Evolutionary conservation across 768 basidiomycete species (phyloP), one percentile per base, ranked within the genome.

Genomic region (Russula vinacea): DNA sequence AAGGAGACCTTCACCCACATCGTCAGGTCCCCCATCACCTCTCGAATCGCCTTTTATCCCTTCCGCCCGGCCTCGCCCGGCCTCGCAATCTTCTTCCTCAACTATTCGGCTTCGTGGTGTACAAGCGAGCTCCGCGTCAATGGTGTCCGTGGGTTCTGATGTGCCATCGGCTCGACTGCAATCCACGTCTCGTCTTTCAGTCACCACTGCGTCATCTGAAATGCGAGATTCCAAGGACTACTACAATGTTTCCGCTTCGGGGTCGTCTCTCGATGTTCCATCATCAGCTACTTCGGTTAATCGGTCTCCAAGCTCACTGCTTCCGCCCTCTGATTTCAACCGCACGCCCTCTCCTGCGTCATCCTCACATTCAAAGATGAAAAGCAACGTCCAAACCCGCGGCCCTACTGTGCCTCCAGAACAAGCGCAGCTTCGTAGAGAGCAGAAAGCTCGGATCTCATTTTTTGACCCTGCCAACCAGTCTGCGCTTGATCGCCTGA

Each of bases 391-490:
- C 37, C 57, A 58, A 17, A 9, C 56, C 24, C 64, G 39, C 6
- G 68, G 67, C 42, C 65, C 63, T 4, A 54, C 50, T 26, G 47
- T 67, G 3, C 58, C 62, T 22, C 42, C 16, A 40, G 76, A 79
- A 33, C 77, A 73, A 29, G 68, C 74, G 24, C 74, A 75, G 57
- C 63, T 73, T 22, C 83, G 87, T 19, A 79, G 81, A 67, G 88
- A 85, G 61, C 85, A 79, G 50, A 88, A 86, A 67, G 83, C 86
- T 29, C 83, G 89, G 29, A 82, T 94, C 24, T 92, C 92, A 0
- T 91, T 89, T 72, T 93, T 89, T 69, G 90, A 93, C 72, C 88
- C 87, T 35, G 76, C 83, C 14, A 90, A 94, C 71, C 90, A 93
- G 76, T 83, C 81, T 32, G 74, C 80, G 29, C 78, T 92, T 17